Base-by-base conservation (phyloP, 805 yeast genomes). In the Metschnikowia lunata region DNA sequence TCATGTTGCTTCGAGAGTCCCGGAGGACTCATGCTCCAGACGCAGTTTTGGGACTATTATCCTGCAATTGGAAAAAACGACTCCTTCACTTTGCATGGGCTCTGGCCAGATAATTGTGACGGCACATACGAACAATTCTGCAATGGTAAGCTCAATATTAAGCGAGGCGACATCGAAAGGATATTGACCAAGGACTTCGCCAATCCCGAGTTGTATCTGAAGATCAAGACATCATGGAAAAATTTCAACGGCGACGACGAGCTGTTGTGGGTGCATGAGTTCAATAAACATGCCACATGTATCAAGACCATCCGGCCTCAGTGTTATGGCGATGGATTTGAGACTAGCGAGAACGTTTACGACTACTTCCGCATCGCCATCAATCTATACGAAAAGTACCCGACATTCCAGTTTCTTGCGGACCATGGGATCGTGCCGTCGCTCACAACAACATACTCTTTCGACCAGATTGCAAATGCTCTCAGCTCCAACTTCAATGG, bases 271-370 rank as follows among this genome's bases (percentile, higher is more conserved):
- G 60, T 63, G 28, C 75, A 71, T 48, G 75, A 71, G 51, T 71
- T 56, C 57, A 70, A 71, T 56, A 71, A 70, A 49, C 75, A 71
- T 45, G 75, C 65, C n/a, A 70, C 75, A 6, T 71, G 75, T 51
- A 63, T 71, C 51, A 66, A 61, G 34, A 69, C 75, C 8, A 53
- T 71, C 33, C 44, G 52, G 23, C 75, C 75, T 13, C 37, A 48
- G n/a, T 71, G 75, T 45, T 71, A 67, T 49, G 56, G 61, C 5
- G 55, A 57, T 14, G 44, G n/a, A 15, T 62, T 45, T 48, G 37
- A 39, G 15, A 40, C 46, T 14, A 48, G 59, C 49, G 48, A 57
- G 41, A 64, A 66, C 45, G 59, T 56, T 14, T 62, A 63, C 46
- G 69, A 61, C 40, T 58, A 54, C 37, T 66, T 61, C 48, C 60